phyloP scores from a whole-genome alignment of 805 yeast genomes.

The Monosporozyma aerobia region DNA sequence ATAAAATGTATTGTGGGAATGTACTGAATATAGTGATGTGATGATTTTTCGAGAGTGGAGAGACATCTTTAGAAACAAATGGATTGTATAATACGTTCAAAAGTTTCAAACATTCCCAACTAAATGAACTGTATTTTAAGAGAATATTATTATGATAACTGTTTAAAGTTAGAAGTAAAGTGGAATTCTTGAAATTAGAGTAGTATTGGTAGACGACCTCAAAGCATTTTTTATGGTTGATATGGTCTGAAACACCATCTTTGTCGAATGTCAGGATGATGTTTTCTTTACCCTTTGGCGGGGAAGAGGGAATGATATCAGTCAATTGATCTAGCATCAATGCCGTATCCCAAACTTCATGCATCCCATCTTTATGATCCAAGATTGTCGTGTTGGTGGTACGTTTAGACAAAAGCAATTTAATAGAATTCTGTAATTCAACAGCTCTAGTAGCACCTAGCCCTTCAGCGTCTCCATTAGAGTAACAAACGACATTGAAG shows the following conservation, averaged over 20 bases:
- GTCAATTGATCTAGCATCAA: slow-evolving; percentile 14
- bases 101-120: slow-evolving; percentile 6
- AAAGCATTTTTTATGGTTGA: slow-evolving; percentile 69
- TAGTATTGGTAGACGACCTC: slow-evolving; percentile 35
- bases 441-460: slow-evolving; percentile 52
- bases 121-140: slow-evolving; percentile 20
- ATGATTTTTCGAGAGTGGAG: background rate
- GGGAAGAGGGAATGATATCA: slow-evolving; percentile 1
- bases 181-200: background rate
- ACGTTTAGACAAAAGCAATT: slow-evolving; percentile 12
- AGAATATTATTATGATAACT: slow-evolving; percentile 8
- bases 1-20: slow-evolving; percentile 25
- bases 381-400: slow-evolving; percentile 17
- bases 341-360: slow-evolving; percentile 48
- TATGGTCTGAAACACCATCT: slow-evolving; percentile 73
- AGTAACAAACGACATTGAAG: slow-evolving; percentile 57
- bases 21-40: slow-evolving; percentile 25
- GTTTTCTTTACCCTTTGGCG: background rate
- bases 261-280: slow-evolving; percentile 69
- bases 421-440: slow-evolving; percentile 41
- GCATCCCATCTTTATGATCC: slow-evolving; percentile 62
- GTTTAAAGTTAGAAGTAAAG: slow-evolving; percentile 2
- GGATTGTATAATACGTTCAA: background rate
- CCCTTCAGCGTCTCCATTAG: slow-evolving; percentile 70
- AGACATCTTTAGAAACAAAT: too few relatives aligned